Conservation (phyloP, 164 flowering plant species). For the Amborella trichopoda region DNA sequence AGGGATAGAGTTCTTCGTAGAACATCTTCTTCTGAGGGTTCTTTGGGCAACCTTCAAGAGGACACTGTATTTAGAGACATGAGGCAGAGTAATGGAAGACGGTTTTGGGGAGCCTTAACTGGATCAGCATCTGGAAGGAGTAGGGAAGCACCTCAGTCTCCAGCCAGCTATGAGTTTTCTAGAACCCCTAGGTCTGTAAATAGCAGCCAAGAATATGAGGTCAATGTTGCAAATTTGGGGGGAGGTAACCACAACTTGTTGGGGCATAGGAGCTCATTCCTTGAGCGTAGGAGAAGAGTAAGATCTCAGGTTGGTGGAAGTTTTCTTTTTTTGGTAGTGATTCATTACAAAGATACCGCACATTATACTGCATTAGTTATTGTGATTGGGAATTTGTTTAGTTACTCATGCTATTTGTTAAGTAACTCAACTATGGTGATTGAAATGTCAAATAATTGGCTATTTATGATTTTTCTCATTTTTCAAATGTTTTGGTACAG, state of each 20-base stretch:
- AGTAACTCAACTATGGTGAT: too few species aligned
- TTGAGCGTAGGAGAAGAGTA: conserved; percentile 84
- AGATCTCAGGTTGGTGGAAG: conserved; percentile 85
- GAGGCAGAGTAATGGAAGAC: conserved; percentile 20
- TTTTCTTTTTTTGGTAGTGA: too few species aligned
- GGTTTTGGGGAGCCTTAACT: conserved; percentile 14
- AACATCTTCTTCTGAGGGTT: conserved; percentile 44
- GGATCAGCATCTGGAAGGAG: conserved; percentile 18
- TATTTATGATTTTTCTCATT: too few species aligned
- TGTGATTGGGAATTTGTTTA: too few species aligned
- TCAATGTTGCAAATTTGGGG: conserved; percentile 42
- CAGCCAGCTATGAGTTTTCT: conserved; percentile 27
- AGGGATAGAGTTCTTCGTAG: conserved; percentile 94
- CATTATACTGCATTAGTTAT: too few species aligned
- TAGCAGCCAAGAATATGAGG: conserved; percentile 30
- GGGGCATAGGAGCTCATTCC: conserved; percentile 72
- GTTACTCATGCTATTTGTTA: too few species aligned
- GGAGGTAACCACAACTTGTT: conserved; percentile 49
- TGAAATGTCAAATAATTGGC: too few species aligned
- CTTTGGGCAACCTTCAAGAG: conserved; percentile 41
- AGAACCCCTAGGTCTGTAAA: conserved; percentile 19
- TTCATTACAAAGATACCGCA: too few species aligned
- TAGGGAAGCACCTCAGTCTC: conserved; percentile 11
- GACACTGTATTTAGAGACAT: conserved; percentile 34
- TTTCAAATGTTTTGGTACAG: too few species aligned